Percentiles rank a stretch among this genome's conserved stretches.
phyloP scores from a whole-genome alignment of 495 filamentous ascomycete genomes.

The Cercophora newfieldiana region DNA sequence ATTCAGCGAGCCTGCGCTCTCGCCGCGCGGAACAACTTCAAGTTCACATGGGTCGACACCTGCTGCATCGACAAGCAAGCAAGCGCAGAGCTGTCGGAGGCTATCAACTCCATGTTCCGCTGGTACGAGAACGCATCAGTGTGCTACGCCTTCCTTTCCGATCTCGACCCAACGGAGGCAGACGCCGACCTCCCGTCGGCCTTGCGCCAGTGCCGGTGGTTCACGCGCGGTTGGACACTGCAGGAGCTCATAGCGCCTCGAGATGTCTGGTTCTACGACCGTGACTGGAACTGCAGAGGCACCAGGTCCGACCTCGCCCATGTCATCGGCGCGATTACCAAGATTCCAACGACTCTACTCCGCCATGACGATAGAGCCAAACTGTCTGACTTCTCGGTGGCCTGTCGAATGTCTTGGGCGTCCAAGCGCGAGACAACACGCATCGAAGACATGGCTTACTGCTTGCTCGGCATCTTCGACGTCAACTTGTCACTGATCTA shows the following conservation, averaged over 20 bases:
- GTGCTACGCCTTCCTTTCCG: constrained; percentile 1
- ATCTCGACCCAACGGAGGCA: background rate
- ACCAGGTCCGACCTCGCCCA: background rate
- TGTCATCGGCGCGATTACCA: background rate
- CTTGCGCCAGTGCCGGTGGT: constrained; percentile 3
- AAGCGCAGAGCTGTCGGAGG: background rate
- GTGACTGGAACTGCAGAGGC: background rate
- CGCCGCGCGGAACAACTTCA: background rate
- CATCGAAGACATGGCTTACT: constrained; percentile 22
- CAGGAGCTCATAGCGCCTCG: constrained; percentile 6
- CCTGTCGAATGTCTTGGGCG: constrained; percentile 22
- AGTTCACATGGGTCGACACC: constrained; percentile 2
- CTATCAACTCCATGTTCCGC: constrained; percentile 10
- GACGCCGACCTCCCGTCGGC: background rate
- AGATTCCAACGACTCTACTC: background rate
- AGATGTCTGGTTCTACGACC: background rate
- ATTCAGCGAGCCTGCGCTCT: background rate
- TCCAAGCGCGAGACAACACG: constrained; percentile 16
- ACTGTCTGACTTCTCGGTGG: background rate
- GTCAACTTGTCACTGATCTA: constrained; percentile 29
- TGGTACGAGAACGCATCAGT: background rate
- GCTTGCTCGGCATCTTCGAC: constrained; percentile 27
- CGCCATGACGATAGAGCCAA: background rate
- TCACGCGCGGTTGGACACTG: constrained; percentile 3
- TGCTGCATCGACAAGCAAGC: constrained; percentile 12